Base-by-base conservation (phyloP, 768 basidiomycete genomes). In the Dictyophora rubrovolvata region DNA sequence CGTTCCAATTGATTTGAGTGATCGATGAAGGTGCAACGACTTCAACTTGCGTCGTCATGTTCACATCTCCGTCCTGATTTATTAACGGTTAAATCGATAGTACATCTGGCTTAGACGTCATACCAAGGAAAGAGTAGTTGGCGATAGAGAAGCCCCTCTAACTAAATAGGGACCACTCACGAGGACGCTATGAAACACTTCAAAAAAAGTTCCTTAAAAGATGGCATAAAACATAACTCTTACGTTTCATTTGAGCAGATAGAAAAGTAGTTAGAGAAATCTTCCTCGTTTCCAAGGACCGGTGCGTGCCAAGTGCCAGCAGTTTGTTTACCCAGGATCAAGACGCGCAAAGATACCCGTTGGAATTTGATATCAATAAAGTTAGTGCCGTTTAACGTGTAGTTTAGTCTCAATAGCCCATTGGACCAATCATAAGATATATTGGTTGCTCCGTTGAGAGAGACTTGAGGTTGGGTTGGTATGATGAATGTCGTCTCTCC, bases 161-260 rank as follows among this genome's bases (percentile, higher is more conserved):
- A 85, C 82, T 34, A 86, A 76, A 63, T 85, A 80, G 0, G 84
- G 84, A 0, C 84, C 84, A 20, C 80, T 80, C 22, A 86, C 75
- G 47, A 79, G 70, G 33, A 77, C 70, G 16, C 76, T 76, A 55
- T 5, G 22, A 18, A 17, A 9, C 36, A 42, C 12, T n/a, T 55
- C 5, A 55, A 17, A 42, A 36, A 9, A n/a, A 36, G 10, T 28
- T 3, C 54, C 9, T 20, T 36, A 17, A 5, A 11, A 23, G 17
- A 42, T 36, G 14, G 28, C 4, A 9, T 20, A 2, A n/a, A n/a
- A 42, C 28, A 17, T 4, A 14, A 14, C n/a, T 37, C 69, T 53
- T 48, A 78, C 77, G 70, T 75, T 59, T 70, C 63, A 59, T 78
- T 79, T 12, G 75, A 73, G 28, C 77, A 76, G 21, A 79, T 58